Evolutionary conservation across 1,284 basidiomycete species (phyloP).

Genomic region (Fomitopsis schrenkii): DNA sequence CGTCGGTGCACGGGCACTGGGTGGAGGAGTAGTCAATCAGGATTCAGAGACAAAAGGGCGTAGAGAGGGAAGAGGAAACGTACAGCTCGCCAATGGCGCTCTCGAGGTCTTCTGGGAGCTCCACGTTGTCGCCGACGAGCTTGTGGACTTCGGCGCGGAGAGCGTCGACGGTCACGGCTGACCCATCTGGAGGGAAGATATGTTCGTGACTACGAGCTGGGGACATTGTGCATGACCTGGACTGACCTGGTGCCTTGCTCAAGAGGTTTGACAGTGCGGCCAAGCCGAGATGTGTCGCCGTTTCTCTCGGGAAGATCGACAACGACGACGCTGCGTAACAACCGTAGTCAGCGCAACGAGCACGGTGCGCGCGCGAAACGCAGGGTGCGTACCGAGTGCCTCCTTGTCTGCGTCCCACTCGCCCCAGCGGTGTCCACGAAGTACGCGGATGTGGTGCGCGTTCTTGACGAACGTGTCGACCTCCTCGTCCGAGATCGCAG

Average conservation of each 20-base stretch:
- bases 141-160: constrained; percentile 30
- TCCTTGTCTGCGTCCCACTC: constrained; percentile 50
- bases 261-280: constrained; percentile 50
- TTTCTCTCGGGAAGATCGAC: constrained; percentile 42
- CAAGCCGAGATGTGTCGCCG: constrained; percentile 63
- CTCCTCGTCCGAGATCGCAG: constrained; percentile 45
- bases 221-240: neutral
- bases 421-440: constrained; percentile 71
- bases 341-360: neutral
- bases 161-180: constrained; percentile 27
- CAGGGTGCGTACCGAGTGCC: constrained; percentile 49
- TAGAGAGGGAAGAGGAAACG: constrained; percentile 23
- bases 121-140: constrained; percentile 32
- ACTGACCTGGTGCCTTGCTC: constrained; percentile 14
- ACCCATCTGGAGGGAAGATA: constrained; percentile 9
- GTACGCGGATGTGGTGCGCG: constrained; percentile 74
- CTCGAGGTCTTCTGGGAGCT: constrained; percentile 58
- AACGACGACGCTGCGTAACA: constrained; percentile 17
- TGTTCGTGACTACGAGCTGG: neutral
- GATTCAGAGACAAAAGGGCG: neutral
- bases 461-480: constrained; percentile 91
- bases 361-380: neutral
- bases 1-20: constrained; percentile 74
- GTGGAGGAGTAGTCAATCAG: no score
- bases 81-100: constrained; percentile 80